Percentiles rank a stretch among this genome's conserved stretches.
Evolutionary conservation across 495 filamentous ascomycete species (phyloP).

Genomic region (Aspergillus leporis): DNA sequence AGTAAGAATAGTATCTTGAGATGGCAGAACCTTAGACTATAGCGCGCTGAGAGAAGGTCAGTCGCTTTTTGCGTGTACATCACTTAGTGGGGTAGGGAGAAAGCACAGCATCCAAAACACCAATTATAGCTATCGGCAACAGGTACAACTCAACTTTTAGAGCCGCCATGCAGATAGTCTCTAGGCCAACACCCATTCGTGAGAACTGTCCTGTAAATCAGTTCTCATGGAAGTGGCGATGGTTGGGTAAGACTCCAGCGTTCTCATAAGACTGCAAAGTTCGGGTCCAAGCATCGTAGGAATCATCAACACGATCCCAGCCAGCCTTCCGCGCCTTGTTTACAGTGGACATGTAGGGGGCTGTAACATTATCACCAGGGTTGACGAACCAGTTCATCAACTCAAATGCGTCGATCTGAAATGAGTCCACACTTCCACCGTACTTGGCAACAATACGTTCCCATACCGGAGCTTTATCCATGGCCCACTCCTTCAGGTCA

Average conservation of each 20-base stretch:
- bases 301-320: slow-evolving; percentile 8
- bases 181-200: too few species aligned
- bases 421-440: slow-evolving; percentile 1
- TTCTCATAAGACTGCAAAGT: slow-evolving; percentile 12
- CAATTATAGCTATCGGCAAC: too few species aligned
- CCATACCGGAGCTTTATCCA: slow-evolving; percentile 22
- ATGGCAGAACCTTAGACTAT: too few species aligned
- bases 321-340: slow-evolving; percentile 14
- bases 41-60: too few species aligned
- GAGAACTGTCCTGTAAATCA: too few species aligned
- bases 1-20: too few species aligned
- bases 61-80: too few species aligned
- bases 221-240: too few species aligned
- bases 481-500: slow-evolving; percentile 17
- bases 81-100: too few species aligned
- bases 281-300: slow-evolving; percentile 4
- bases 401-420: neutral
- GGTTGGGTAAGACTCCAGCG: slow-evolving; percentile 7
- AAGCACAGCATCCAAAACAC: too few species aligned
- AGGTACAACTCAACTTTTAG: too few species aligned
- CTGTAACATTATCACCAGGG: neutral
- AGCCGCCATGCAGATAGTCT: too few species aligned
- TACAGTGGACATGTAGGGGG: neutral
- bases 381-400: slow-evolving; percentile 8
- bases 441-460: slow-evolving; percentile 14